phyloP scores from a whole-genome alignment of 2,329 filamentous ascomycete genomes.

The Cladosporium sp. region DNA sequence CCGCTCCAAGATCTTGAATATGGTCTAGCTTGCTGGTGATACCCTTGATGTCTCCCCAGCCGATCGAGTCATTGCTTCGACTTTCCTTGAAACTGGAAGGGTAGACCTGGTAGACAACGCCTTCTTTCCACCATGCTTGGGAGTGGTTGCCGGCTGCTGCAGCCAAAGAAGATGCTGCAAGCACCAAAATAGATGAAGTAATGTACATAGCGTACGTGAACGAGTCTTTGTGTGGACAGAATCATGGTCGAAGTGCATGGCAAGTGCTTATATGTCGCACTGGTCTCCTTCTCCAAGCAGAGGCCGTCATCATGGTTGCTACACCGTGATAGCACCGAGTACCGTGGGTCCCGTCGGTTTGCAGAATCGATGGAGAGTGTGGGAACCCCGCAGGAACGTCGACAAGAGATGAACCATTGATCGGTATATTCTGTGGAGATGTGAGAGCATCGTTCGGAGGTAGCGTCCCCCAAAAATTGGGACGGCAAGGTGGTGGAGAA shows the following conservation, averaged over 20 bases:
- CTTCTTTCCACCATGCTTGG: constrained; percentile 49
- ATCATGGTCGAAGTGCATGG: neutral
- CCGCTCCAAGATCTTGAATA: constrained; percentile 59
- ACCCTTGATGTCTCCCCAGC: constrained; percentile 62
- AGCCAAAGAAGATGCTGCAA: constrained; percentile 12
- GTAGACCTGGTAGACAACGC: constrained; percentile 48
- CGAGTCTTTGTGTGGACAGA: no score
- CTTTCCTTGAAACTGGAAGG: constrained; percentile 50
- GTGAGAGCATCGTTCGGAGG: neutral
- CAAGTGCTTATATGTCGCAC: neutral
- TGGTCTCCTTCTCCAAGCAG: neutral
- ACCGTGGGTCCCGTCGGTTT: neutral
- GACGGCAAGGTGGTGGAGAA: neutral
- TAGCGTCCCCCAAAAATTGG: neutral
- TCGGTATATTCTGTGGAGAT: neutral
- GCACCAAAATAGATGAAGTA: neutral
- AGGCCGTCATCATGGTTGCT: neutral
- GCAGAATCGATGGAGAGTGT: constrained; percentile 1
- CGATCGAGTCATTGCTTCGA: constrained; percentile 50
- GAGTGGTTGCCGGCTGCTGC: constrained; percentile 7
- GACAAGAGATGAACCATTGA: neutral
- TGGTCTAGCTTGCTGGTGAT: constrained; percentile 64
- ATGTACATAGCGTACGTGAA: neutral
- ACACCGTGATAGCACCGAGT: constrained; percentile 5
- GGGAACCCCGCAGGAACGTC: constrained; percentile 1